A percentile compares a stretch with the other conserved stretches of the same genome.
phyloP scores from a whole-genome alignment of 192 early-diverging fungal genomes.

The Gaertneriomyces sp. region DNA sequence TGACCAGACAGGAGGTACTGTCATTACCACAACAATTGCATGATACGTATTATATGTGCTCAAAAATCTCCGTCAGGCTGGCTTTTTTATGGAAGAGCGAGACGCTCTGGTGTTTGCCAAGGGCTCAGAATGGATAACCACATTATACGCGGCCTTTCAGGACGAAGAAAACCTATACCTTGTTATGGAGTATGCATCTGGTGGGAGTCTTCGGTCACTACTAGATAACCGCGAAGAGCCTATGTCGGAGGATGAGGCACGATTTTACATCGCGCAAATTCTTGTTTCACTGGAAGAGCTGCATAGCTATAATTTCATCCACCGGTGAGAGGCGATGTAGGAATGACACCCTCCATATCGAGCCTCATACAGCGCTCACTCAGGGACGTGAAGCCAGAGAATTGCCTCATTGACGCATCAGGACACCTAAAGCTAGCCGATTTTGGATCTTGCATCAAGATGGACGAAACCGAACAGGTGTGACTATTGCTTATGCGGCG shows the following conservation, averaged over 20 bases:
- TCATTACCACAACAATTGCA: constrained; percentile 2
- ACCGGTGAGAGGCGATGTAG: constrained; percentile 40
- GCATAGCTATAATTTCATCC: constrained; percentile 62
- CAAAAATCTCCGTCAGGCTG: constrained; percentile 53
- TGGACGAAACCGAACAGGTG: constrained; percentile 48
- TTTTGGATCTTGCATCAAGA: constrained; percentile 74
- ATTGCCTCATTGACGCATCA: constrained; percentile 67
- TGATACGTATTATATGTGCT: neutral
- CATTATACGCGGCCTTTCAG: constrained; percentile 55
- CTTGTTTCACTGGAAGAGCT: constrained; percentile 68
- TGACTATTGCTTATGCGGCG: neutral
- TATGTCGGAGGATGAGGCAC: constrained; percentile 59
- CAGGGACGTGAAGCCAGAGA: constrained; percentile 80
- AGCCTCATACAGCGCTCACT: constrained; percentile 17
- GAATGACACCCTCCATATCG: neutral
- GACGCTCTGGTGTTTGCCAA: constrained; percentile 65
- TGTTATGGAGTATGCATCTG: constrained; percentile 56
- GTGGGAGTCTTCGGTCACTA: constrained; percentile 71
- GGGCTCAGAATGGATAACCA: constrained; percentile 49
- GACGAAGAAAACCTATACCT: constrained; percentile 57
- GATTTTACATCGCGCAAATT: constrained; percentile 78
- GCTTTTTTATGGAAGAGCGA: constrained; percentile 84
- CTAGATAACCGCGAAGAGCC: constrained; percentile 48
- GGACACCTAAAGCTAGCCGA: constrained; percentile 81
- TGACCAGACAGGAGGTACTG: constrained; percentile 66